phyloP scores from a whole-genome alignment of 1,284 basidiomycete genomes.

The Phellopilus nigrolimitatus region DNA sequence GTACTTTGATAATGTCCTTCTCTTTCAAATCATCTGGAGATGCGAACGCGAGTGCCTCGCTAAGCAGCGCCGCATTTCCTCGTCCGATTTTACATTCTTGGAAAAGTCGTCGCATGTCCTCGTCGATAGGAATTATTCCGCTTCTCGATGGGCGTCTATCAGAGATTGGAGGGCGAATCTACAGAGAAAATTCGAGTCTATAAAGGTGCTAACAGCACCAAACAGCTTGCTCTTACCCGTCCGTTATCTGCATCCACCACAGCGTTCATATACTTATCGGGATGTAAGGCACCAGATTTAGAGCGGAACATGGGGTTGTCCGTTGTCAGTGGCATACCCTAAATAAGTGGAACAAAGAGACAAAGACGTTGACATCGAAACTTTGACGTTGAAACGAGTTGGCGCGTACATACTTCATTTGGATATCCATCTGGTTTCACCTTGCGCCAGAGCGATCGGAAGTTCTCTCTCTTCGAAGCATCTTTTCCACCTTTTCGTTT shows the following conservation, averaged over 20 bases:
- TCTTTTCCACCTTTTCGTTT: conserved; percentile 9
- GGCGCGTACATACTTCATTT: conserved; percentile 47
- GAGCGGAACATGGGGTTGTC: conserved; percentile 16
- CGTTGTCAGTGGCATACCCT: conserved; percentile 14
- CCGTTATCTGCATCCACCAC: not conserved
- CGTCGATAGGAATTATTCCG: conserved; percentile 66
- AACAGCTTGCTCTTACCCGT: conserved; percentile 17
- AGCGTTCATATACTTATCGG: not conserved
- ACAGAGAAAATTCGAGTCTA: conserved; percentile 11
- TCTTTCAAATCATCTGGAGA: conserved; percentile 60
- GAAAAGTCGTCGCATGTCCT: conserved; percentile 71
- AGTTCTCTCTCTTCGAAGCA: conserved; percentile 12
- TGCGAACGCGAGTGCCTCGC: conserved; percentile 58
- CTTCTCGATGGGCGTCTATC: conserved; percentile 42
- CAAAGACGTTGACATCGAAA: too few relatives aligned
- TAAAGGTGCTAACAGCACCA: too few relatives aligned
- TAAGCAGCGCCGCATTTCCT: conserved; percentile 64
- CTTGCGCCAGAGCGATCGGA: conserved; percentile 17
- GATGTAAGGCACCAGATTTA: not conserved
- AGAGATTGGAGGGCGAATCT: conserved; percentile 26
- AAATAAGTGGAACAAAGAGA: not conserved
- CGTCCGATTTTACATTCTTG: conserved; percentile 74
- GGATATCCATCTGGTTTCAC: conserved; percentile 8
- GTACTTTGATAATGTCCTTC: conserved; percentile 57
- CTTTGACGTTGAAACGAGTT: not conserved